These are phyloP conservation scores for Cruciata laevipes DNA, from an alignment of 257 asterid species.

Conservation along the genomic window DNA sequence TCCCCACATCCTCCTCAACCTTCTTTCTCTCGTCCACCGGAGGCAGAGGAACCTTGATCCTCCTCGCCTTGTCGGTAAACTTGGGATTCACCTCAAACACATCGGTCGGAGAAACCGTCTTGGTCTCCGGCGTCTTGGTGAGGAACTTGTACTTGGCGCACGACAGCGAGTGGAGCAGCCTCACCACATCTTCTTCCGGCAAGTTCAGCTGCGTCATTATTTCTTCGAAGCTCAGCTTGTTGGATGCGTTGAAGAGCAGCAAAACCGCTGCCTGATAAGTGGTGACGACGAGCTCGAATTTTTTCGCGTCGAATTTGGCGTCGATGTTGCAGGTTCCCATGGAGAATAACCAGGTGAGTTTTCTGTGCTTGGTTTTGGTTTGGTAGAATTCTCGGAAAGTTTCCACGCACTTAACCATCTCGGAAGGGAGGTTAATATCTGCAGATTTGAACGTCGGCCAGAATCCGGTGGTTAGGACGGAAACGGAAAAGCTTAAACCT, in stretches of 20 bases:
- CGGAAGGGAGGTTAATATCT: slow-evolving; percentile 48
- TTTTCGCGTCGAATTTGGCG: slow-evolving; percentile 39
- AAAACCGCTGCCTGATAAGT: neutral
- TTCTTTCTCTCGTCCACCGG: neutral
- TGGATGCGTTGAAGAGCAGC: neutral
- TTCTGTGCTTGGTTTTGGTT: slow-evolving; percentile 37
- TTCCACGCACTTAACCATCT: slow-evolving; percentile 58
- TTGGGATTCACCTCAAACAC: neutral
- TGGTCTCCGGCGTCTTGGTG: neutral
- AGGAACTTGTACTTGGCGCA: neutral
- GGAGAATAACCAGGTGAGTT: slow-evolving; percentile 50
- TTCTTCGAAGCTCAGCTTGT: neutral
- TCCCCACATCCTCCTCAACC: neutral
- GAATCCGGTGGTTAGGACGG: slow-evolving; percentile 50
- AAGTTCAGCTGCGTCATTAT: neutral
- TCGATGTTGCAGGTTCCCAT: slow-evolving; percentile 41
- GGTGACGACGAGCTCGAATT: slow-evolving; percentile 20
- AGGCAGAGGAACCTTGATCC: neutral
- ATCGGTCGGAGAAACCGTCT: neutral
- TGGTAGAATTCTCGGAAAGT: slow-evolving; percentile 43
- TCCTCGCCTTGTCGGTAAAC: neutral
- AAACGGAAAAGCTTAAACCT: slow-evolving; percentile 44
- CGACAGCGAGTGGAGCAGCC: neutral
- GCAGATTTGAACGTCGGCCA: slow-evolving; percentile 62
- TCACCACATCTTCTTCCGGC: neutral